phyloP scores from a whole-genome alignment of 148 eudicot genomes.

The Nepenthes gracilis region DNA sequence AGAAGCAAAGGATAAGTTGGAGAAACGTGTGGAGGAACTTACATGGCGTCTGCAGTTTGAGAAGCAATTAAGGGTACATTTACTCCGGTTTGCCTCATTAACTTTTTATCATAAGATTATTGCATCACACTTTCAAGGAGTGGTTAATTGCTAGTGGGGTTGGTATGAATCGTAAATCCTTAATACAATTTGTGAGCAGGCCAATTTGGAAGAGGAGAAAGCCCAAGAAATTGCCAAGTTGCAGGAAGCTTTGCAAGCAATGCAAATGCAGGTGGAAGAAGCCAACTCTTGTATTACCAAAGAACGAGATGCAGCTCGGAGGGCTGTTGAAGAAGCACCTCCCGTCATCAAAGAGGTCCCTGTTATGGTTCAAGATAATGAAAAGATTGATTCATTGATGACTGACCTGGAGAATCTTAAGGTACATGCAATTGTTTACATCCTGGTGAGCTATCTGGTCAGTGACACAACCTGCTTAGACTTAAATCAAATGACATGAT shows the following conservation, averaged over 20 bases:
- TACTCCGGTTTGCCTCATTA: not conserved
- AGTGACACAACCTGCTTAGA: no score
- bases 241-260: conserved; percentile 64
- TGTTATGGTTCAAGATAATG: conserved; percentile 80
- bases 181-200: conserved; percentile 32
- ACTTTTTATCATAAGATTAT: not conserved
- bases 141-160: no score
- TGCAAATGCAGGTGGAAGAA: conserved; percentile 67
- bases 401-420: conserved; percentile 66
- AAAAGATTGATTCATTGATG: conserved; percentile 63
- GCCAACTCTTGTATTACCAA: conserved; percentile 50
- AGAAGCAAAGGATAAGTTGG: conserved; percentile 96
- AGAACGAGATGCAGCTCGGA: conserved; percentile 80
- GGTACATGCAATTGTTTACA: conserved; percentile 23
- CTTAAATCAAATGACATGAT: no score
- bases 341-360: conserved; percentile 88
- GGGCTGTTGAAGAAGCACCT: conserved; percentile 90
- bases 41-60: conserved; percentile 95
- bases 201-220: conserved; percentile 89
- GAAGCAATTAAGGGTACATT: conserved; percentile 73
- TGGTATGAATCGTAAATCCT: not conserved
- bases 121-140: no score
- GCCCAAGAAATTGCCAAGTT: conserved; percentile 74
- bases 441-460: no score
- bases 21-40: conserved; percentile 97